Evolutionary conservation across 78 protist genomes (phyloP), one percentile per base, ranked within the genome.

Genomic region (Diacronema lutheri): DNA sequence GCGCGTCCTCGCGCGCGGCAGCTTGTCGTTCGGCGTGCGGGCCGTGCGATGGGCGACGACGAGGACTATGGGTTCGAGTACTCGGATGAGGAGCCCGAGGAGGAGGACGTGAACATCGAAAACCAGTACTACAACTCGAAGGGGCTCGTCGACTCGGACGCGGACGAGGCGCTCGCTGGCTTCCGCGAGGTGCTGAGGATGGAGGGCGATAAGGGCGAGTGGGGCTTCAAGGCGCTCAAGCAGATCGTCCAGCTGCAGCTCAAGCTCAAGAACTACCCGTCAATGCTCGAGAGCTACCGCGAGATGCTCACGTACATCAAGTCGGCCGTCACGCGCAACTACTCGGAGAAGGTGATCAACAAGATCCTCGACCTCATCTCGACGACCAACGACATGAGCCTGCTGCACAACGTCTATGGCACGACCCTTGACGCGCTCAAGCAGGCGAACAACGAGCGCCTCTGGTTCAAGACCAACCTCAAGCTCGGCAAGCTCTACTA

Each of bases 401-500:
- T 86, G 26, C 88, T 88, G 23, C 83, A 80, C 40, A 29, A 58
- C 11, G 71, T 84, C 35, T 84, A 74, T 55, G 76, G 81, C 80
- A 79, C 86, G 20, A 92, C 95, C 16, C 85, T 89, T 31, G 40
- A 10, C 12, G 92, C 86, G 40, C 89, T 92, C 19, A 56, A 33
- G 41, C 68, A 33, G 55, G 58, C 72, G 44, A 68, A 33, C 33
- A 46, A n/a, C 61, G 78, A 88, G 62, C 85, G 93, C 38, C 85
- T 95, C 12, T 95, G 97, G 97, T 93, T 93, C 92, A 92, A 91
- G 66, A 88, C 93, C 23, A 89, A 88, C 56, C 64, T 95, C 68
- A 92, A 90, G 81, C 74, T 80, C 10, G 95, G 86, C 40, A 82
- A 92, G 87, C 84, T 93, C 23, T 79, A 26, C 60, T 84, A 92